Percentiles rank a stretch among this genome's conserved stretches.
Conservation (phyloP, 2,329 filamentous ascomycete species). For the Ophiocordyceps unilateralis region DNA sequence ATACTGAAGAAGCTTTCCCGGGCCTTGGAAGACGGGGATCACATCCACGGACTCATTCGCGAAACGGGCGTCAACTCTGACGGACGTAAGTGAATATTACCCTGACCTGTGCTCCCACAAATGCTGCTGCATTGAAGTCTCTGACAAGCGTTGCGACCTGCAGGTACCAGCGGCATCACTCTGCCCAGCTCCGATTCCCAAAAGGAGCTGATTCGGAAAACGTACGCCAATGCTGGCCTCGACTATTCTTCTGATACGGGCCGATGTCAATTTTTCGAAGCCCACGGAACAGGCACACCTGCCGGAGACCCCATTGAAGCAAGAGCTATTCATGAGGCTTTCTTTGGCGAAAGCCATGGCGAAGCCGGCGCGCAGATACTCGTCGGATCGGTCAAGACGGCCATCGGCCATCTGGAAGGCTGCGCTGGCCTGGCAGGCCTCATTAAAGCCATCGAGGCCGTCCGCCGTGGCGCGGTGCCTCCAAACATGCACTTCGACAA, state of each 20-base stretch:
- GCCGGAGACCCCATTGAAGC: conserved; percentile 11
- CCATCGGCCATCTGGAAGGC: conserved; percentile 12
- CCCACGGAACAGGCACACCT: conserved; percentile 22
- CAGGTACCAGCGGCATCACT: conserved; percentile 3
- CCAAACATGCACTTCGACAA: conserved; percentile 14
- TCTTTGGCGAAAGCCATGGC: conserved; percentile 9
- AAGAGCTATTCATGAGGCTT: conserved; percentile 19
- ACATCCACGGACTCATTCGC: conserved; percentile 16
- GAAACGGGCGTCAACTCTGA: conserved; percentile 20
- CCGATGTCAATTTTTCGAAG: conserved; percentile 12
- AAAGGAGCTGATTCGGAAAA: conserved; percentile 9
- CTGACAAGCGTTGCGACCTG: background rate
- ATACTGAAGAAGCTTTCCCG: conserved; percentile 25
- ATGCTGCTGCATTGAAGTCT: background rate
- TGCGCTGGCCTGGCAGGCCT: conserved; percentile 9
- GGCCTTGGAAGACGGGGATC: conserved; percentile 24
- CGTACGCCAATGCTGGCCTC: conserved; percentile 13
- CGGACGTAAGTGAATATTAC: conserved; percentile 11
- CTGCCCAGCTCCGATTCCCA: conserved; percentile 6
- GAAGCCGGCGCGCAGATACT: background rate
- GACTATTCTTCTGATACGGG: conserved; percentile 4
- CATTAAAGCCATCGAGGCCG: conserved; percentile 5
- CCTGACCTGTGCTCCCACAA: no score
- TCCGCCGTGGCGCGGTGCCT: conserved; percentile 8
- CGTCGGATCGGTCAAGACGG: conserved; percentile 12